Evolutionary conservation across 306 rosid species (phyloP).

Genomic region (Castanea mollissima): DNA sequence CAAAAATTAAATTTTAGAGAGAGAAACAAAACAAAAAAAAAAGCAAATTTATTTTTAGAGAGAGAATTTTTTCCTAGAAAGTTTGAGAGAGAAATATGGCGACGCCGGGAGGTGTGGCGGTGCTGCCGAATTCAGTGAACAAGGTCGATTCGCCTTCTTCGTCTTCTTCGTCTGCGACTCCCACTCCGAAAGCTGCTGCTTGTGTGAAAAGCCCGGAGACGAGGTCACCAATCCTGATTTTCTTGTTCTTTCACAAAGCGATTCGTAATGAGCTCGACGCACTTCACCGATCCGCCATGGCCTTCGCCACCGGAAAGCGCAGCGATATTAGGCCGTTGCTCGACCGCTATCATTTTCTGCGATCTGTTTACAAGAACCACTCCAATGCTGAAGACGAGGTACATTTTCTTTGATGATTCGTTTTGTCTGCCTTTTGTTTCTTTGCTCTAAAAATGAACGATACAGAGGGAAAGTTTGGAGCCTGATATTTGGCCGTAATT

Average conservation of each 20-base stretch:
- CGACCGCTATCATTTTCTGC: constrained; percentile 76
- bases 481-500: neutral
- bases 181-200: constrained; percentile 2
- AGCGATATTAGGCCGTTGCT: constrained; percentile 67
- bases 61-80: constrained; percentile 6
- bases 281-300: constrained; percentile 79
- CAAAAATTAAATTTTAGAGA: constrained; percentile 25
- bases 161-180: constrained; percentile 16
- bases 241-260: constrained; percentile 83
- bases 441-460: constrained; percentile 7
- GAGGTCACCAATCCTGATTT: constrained; percentile 85
- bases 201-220: constrained; percentile 46
- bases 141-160: constrained; percentile 69
- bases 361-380: constrained; percentile 86
- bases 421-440: constrained; percentile 5
- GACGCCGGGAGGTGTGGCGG: constrained; percentile 82
- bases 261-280: constrained; percentile 87
- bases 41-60: neutral
- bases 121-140: constrained; percentile 59
- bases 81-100: constrained; percentile 46
- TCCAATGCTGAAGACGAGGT: constrained; percentile 99
- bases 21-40: neutral
- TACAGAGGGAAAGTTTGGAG: neutral
- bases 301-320: constrained; percentile 75
- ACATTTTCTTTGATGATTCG: constrained; percentile 21